A percentile compares a stretch with the other conserved stretches of the same genome.
Evolutionary conservation across 2,329 filamentous ascomycete genomes (phyloP).

Genomic region (Colletotrichum tanaceti): DNA sequence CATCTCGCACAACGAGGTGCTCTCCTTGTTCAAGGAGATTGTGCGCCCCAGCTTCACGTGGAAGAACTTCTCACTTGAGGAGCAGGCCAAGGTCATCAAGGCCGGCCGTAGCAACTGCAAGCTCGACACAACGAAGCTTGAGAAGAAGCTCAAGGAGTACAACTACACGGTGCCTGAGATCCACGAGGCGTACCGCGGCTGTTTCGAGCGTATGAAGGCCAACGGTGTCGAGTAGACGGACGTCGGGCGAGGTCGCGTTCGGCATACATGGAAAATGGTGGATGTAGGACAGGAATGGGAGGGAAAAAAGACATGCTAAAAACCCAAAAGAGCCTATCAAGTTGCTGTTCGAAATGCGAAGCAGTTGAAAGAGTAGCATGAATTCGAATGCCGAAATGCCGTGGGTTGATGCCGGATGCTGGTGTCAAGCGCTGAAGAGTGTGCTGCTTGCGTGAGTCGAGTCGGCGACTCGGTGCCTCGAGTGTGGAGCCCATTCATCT

Average conservation of each 20-base stretch:
- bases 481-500: slow-evolving; percentile 7
- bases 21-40: slow-evolving; percentile 71
- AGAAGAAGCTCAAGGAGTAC: slow-evolving; percentile 69
- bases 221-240: slow-evolving; percentile 61
- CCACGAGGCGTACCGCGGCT: slow-evolving; percentile 69
- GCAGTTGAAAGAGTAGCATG: slow-evolving; percentile 3
- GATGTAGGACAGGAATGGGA: slow-evolving; percentile 3
- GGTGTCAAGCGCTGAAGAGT: slow-evolving; percentile 2
- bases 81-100: slow-evolving; percentile 75
- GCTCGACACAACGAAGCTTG: slow-evolving; percentile 71
- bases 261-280: slow-evolving; percentile 14
- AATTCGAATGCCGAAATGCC: background rate
- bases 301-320: background rate
- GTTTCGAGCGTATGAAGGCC: slow-evolving; percentile 73
- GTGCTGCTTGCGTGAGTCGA: background rate
- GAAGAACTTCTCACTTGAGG: slow-evolving; percentile 74
- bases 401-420: background rate
- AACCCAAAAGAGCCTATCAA: background rate
- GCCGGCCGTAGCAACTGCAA: slow-evolving; percentile 75
- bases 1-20: slow-evolving; percentile 78
- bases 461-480: background rate
- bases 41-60: slow-evolving; percentile 70
- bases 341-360: background rate
- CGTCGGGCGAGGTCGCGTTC: slow-evolving; percentile 6
- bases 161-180: slow-evolving; percentile 69